A percentile compares a stretch with the other conserved stretches of the same genome.
Conservation (phyloP, 1,284 basidiomycete genomes). For the Fomitopsis schrenkii region DNA sequence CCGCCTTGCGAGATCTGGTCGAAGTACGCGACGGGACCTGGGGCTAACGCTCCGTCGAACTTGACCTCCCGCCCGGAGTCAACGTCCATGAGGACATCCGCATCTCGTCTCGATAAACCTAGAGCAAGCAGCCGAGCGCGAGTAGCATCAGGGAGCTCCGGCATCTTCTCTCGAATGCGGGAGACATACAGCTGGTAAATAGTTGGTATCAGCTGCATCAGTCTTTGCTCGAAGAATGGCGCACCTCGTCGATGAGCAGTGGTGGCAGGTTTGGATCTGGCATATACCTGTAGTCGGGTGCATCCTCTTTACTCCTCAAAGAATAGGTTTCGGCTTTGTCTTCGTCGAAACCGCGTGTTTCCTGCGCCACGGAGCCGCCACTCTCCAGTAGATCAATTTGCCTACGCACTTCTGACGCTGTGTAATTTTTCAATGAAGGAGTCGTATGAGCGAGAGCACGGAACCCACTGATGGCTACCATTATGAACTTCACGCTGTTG, state of each 20-base stretch:
- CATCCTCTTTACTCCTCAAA: slow-evolving; percentile 88
- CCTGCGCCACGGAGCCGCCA: slow-evolving; percentile 59
- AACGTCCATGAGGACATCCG: slow-evolving; percentile 74
- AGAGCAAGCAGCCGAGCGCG: slow-evolving; percentile 51
- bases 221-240: neutral
- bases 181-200: slow-evolving; percentile 55
- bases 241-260: slow-evolving; percentile 60
- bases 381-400: slow-evolving; percentile 60
- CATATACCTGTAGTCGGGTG: slow-evolving; percentile 97
- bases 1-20: slow-evolving; percentile 56
- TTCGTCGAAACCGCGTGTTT: slow-evolving; percentile 92
- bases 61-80: slow-evolving; percentile 61
- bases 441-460: neutral
- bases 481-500: slow-evolving; percentile 87
- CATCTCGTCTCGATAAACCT: slow-evolving; percentile 61
- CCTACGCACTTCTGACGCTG: slow-evolving; percentile 68
- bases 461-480: slow-evolving; percentile 78
- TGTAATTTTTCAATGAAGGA: neutral
- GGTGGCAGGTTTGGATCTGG: slow-evolving; percentile 93
- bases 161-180: slow-evolving; percentile 53
- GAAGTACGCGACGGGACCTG: slow-evolving; percentile 69
- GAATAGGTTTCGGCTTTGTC: slow-evolving; percentile 76
- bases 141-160: slow-evolving; percentile 75
- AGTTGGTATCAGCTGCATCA: neutral
- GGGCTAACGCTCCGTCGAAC: slow-evolving; percentile 53